Conservation (phyloP, 208 protist genomes). For the Crithidia mellificae region DNA sequence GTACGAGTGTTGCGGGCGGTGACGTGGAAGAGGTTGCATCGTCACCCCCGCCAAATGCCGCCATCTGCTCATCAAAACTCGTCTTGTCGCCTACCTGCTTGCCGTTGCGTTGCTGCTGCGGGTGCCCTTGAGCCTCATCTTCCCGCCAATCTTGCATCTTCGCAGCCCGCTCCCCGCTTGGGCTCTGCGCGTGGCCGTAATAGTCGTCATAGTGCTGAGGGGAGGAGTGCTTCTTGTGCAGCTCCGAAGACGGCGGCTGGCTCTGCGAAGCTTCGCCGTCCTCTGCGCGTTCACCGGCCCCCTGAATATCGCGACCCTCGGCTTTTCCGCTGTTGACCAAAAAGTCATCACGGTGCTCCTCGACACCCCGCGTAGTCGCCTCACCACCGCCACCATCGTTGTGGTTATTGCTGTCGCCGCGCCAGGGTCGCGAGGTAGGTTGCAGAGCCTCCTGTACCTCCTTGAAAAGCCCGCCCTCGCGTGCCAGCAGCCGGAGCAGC, state of each 20-base stretch:
- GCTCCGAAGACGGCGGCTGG: not conserved
- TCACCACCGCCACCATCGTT: not conserved
- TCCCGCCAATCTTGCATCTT: not conserved
- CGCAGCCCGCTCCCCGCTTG: not conserved
- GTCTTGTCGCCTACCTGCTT: too few species aligned
- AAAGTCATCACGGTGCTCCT: too few species aligned
- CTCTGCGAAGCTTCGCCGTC: not conserved
- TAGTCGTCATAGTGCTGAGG: too few species aligned
- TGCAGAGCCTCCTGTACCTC: conserved; percentile 8
- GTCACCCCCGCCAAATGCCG: too few species aligned
- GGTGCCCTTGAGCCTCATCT: not conserved
- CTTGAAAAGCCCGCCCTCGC: conserved; percentile 19
- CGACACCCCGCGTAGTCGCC: too few species aligned
- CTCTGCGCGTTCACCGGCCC: too few species aligned
- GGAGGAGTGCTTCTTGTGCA: too few species aligned
- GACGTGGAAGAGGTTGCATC: too few species aligned
- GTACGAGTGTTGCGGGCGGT: not conserved
- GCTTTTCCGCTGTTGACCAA: too few species aligned
- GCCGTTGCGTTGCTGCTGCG: not conserved
- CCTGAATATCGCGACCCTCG: too few species aligned
- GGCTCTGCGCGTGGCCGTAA: not conserved
- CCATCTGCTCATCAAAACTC: too few species aligned
- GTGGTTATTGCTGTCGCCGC: not conserved
- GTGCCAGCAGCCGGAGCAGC: conserved; percentile 21
- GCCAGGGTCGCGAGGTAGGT: conserved; percentile 5